Evolutionary conservation across 1,284 basidiomycete species (phyloP).

Genomic region (Rhodofomes roseus): DNA sequence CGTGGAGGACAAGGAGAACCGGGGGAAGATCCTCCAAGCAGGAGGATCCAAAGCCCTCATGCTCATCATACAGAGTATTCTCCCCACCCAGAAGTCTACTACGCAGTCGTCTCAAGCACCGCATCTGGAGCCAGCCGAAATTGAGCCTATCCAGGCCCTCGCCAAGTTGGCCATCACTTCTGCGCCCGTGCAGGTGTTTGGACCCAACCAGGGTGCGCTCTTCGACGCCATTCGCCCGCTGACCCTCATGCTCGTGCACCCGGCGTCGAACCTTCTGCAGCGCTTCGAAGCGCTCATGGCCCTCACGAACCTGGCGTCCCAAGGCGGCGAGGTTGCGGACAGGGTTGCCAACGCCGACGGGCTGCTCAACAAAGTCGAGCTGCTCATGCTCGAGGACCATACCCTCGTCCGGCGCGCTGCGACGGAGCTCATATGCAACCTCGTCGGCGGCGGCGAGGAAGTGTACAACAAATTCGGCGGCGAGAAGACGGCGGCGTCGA

Average conservation of each 20-base stretch:
- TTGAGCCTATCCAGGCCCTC: slow-evolving; percentile 82
- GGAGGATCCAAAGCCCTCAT: slow-evolving; percentile 79
- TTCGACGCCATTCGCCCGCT: slow-evolving; percentile 81
- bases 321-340: slow-evolving; percentile 59
- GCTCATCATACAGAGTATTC: slow-evolving; percentile 48
- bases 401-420: slow-evolving; percentile 81
- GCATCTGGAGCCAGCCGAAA: slow-evolving; percentile 42
- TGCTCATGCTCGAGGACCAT: slow-evolving; percentile 85
- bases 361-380: slow-evolving; percentile 68
- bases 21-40: slow-evolving; percentile 78
- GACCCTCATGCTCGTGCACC: slow-evolving; percentile 64
- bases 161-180: slow-evolving; percentile 92
- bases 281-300: slow-evolving; percentile 94
- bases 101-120: slow-evolving; percentile 18
- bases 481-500: slow-evolving; percentile 32
- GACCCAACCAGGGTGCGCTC: slow-evolving; percentile 72
- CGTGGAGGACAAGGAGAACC: slow-evolving; percentile 71
- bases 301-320: slow-evolving; percentile 91
- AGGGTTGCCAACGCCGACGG: slow-evolving; percentile 61
- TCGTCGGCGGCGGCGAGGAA: slow-evolving; percentile 73
- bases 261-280: slow-evolving; percentile 72
- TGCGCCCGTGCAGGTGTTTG: slow-evolving; percentile 87
- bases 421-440: slow-evolving; percentile 92
- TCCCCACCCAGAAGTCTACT: slow-evolving; percentile 24
- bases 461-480: slow-evolving; percentile 73